Conservation (phyloP, 2,329 filamentous ascomycete species). For the Phaeosphaeriaceae sp. region DNA sequence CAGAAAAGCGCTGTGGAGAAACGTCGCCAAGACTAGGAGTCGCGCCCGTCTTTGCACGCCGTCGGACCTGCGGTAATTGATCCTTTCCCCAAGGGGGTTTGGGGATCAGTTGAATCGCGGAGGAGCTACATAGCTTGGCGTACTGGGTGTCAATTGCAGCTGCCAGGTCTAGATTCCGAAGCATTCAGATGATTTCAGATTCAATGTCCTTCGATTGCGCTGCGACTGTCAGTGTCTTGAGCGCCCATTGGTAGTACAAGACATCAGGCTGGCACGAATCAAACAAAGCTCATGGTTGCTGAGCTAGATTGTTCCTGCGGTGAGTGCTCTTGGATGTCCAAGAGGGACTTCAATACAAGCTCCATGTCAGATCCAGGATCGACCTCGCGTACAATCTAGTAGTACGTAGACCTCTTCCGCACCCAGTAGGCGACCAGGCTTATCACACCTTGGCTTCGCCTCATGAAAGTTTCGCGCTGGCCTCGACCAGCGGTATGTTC, state of each 20-base stretch:
- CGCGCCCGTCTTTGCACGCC: constrained; percentile 20
- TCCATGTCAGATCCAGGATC: constrained; percentile 23
- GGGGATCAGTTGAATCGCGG: constrained; percentile 10
- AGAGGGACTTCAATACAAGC: no score
- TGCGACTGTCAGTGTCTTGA: no score
- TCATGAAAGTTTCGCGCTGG: constrained; percentile 45
- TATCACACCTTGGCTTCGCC: constrained; percentile 38
- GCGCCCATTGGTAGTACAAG: no score
- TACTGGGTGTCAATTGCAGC: not conserved
- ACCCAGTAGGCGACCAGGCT: constrained; percentile 26
- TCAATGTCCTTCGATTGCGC: no score
- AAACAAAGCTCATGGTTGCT: no score
- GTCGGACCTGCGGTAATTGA: constrained; percentile 17
- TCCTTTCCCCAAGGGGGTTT: constrained; percentile 21
- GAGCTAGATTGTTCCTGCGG: no score
- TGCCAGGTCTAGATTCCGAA: not conserved
- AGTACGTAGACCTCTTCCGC: constrained; percentile 14
- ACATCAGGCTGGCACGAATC: no score
- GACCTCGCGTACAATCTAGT: constrained; percentile 20
- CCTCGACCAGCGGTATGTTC: constrained; percentile 39
- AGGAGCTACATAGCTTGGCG: constrained; percentile 7
- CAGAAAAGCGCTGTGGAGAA: constrained; percentile 36
- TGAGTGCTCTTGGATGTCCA: no score
- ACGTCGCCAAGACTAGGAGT: constrained; percentile 23
- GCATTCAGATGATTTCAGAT: no score